Evolutionary conservation across 441 rosid species (phyloP).

Genomic region (Jatropha multifida): DNA sequence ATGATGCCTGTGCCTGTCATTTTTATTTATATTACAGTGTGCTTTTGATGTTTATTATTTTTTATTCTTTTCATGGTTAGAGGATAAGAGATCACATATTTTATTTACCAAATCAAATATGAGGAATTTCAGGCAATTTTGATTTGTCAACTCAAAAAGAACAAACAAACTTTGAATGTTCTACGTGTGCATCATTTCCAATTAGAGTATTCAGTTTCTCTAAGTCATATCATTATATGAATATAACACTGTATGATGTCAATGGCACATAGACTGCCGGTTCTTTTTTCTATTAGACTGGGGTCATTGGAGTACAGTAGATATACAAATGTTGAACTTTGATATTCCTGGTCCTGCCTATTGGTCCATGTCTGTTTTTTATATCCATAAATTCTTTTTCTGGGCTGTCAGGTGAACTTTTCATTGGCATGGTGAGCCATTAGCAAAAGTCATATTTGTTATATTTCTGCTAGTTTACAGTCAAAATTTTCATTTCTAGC

Average conservation of each 20-base stretch:
- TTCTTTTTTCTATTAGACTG: background rate
- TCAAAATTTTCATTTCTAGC: background rate
- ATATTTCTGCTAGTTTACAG: background rate
- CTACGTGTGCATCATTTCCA: background rate
- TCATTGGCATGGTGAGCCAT: conserved; percentile 10
- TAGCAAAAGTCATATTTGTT: background rate
- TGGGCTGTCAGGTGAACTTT: background rate
- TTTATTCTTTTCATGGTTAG: conserved; percentile 11
- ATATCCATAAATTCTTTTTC: background rate
- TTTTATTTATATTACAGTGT: background rate
- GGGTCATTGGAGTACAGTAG: background rate
- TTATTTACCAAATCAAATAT: background rate
- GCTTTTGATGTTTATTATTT: conserved; percentile 5
- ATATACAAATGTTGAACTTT: background rate
- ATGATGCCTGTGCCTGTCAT: conserved; percentile 11
- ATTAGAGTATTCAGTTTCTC: background rate
- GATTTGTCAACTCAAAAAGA: background rate
- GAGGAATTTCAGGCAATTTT: background rate
- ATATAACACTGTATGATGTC: background rate
- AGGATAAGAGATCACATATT: background rate
- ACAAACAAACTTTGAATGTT: background rate
- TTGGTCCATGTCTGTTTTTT: background rate
- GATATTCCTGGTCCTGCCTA: background rate
- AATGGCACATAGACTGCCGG: background rate
- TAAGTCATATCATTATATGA: background rate